Base-by-base conservation (phyloP, 768 basidiomycete genomes). In the Mycena metata region DNA sequence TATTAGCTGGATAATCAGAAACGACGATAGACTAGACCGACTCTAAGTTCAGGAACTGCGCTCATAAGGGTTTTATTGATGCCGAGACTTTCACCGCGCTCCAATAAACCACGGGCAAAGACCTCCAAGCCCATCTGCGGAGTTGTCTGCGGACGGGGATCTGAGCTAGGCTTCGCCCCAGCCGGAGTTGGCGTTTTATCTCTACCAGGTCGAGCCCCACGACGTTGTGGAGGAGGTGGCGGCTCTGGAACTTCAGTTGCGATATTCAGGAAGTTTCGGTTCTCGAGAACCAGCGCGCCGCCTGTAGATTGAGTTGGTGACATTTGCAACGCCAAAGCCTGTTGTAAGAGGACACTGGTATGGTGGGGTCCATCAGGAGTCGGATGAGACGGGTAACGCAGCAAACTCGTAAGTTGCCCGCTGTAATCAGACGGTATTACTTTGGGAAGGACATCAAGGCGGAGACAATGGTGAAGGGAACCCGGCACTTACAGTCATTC, bases 391-490 rank as follows among this genome's bases (percentile, higher is more conserved):
- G 97, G 95, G 79, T 98, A 99, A 61, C 94, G 94, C 42, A 99
- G 82, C 21, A 99, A 86, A 63, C 85, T 83, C 24, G 95, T 95
- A 30, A 99, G 83, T 73, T 98, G 92, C 1, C 85, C 87, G 62
- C 90, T 94, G 78, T 97, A 97, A 78, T 97, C 96, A 15, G 91
- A 87, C 10, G 92, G 86, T 67, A 96, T 90, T 47, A 98, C 96
- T 97, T n/a, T 74, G 33, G 66, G 15, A 23, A 63, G 57, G 60
- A 46, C 49, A 69, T 76, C 65, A 76, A 65, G 57, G 39, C 45
- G 23, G 16, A 59, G 63, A 60, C 12, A 16, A 49, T 35, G 15
- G 11, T 41, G 36, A 42, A 12, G 16, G 11, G 5, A 23, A 23
- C 17, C 63, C 35, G 59, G 57, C n/a, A 82, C 94, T 80, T 72